Base-by-base conservation (phyloP, 148 eudicot genomes). In the Heliosperma pusillum region DNA sequence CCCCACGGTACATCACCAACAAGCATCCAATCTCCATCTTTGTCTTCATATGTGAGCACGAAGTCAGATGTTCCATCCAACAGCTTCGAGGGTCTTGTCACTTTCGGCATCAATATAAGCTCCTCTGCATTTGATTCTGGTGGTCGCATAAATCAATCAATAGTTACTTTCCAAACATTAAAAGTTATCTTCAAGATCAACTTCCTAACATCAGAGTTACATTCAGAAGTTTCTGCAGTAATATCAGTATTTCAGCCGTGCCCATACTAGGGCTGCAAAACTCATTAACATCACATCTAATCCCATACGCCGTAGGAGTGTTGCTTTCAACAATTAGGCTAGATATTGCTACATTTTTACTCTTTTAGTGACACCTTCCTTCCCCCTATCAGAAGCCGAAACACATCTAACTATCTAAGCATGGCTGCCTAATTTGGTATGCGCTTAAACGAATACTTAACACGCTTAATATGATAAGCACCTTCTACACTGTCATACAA, bases 1-100 rank as follows among this genome's bases (percentile, higher is more conserved):
- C 88, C 83, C 91, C 92, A 93, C 22, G 98, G 94, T 74, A 91
- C 98, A 88, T 93, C 98, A 64, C 98, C 98, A 67, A 91, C 97
- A 59, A 93, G 94, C 98, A 93, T 93, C 96, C 97, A 91, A 68
- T 93, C 98, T 77, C 98, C 97, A 7, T 93, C 97, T 85, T 83
- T 93, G 81, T 93, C 98, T 86, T 93, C 97, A 82, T 93, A 91
- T 63, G 94, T 93, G 55, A 93, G 97, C 80, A 93, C 97, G 77
- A 83, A 91, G n/a, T 88, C 93, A 9, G 96, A 94, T 61, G 90
- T 85, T 73, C 91, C 97, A 71, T 90, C 88, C 73, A 91, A 75
- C 36, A 94, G 81, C 68, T 83, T 89, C 21, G 87, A 81, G 64
- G 86, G 77, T 74, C 84, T 74, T 40, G 71, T 81, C 47, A 80